Evolutionary conservation across 139 green algal species (phyloP), one percentile per base, ranked within the genome.

Genomic region (Coelastrella sp.): DNA sequence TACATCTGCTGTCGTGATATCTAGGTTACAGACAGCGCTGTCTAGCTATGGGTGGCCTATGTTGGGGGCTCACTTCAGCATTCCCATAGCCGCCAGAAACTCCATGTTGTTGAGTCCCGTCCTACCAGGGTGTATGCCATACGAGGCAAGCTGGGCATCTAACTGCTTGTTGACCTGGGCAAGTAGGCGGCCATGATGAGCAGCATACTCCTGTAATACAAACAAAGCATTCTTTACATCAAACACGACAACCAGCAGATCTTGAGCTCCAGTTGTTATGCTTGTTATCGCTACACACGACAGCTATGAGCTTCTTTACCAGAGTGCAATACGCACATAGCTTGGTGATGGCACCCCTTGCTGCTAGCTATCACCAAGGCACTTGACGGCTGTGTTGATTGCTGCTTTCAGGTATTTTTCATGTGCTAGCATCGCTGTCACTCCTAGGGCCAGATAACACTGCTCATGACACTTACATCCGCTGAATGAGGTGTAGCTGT

Each of bases 101-200:
- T 86, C 68, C 41, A 40, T 23, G 23, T 86, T 66, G 30, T 57
- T 83, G 23, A 89, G 66, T 8, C 78, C 77, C 32, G 40, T 63
- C 4, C 63, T 45, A 30, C 64, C 85, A 11, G 78, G 78, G 37
- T 89, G 77, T 5, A 89, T 69, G 77, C 85, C 85, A 27, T 72
- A 86, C 3, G 69, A 71, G 7, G 67, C 67, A 67, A 86, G 15
- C 25, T 50, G 45, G 2, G 25, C 8, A 57, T 89, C 71, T 41
- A 89, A 59, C 76, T 80, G 75, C 57, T 72, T 45, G 32, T 76
- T 75, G 25, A 83, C 38, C 21, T 38, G 19, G 1, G 53, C 21
- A 57, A 89, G 79, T 51, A 76, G 43, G 37, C 38, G 25, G 15
- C 21, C 34, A 11, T 71, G 48, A 23, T 62, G n/a, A 5, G n/a